These are phyloP conservation scores for Jaltomata sinuosa DNA, from an alignment of 257 asterid genomes.

Conservation along the genomic window DNA sequence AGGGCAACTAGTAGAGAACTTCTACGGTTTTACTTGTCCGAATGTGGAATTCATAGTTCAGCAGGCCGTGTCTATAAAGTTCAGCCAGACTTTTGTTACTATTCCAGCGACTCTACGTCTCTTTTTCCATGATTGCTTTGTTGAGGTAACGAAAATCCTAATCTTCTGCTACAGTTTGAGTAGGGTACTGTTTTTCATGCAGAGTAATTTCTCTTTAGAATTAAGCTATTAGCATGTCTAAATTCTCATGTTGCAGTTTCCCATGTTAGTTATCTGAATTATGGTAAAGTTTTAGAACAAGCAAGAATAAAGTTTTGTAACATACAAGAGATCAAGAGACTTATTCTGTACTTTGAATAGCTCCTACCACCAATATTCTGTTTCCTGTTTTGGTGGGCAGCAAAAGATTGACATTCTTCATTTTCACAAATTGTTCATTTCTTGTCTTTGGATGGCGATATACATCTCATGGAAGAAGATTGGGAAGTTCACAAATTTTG, in stretches of 20 bases:
- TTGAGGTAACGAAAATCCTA: slow-evolving; percentile 28
- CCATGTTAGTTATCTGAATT: neutral
- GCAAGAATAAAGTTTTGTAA: neutral
- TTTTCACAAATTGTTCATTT: neutral
- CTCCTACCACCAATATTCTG: neutral
- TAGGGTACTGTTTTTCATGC: neutral
- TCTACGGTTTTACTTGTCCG: slow-evolving; percentile 44
- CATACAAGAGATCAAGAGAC: neutral
- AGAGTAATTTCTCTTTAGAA: neutral
- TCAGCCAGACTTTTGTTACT: slow-evolving; percentile 37
- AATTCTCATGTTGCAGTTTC: neutral
- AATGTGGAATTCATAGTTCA: slow-evolving; percentile 43
- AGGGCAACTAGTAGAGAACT: slow-evolving; percentile 38
- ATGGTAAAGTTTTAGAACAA: neutral
- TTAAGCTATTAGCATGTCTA: neutral
- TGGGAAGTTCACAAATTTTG: neutral
- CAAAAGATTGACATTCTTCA: neutral
- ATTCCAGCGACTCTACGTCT: slow-evolving; percentile 68
- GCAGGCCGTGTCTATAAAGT: slow-evolving; percentile 33
- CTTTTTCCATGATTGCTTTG: slow-evolving; percentile 73
- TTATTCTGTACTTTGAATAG: neutral
- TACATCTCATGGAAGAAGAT: neutral
- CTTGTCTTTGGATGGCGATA: neutral
- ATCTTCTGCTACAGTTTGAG: neutral
- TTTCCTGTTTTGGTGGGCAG: neutral